These are phyloP conservation scores for Crocinoboletus sp. DNA, from an alignment of 1,284 basidiomycete genomes.

Conservation along the genomic window DNA sequence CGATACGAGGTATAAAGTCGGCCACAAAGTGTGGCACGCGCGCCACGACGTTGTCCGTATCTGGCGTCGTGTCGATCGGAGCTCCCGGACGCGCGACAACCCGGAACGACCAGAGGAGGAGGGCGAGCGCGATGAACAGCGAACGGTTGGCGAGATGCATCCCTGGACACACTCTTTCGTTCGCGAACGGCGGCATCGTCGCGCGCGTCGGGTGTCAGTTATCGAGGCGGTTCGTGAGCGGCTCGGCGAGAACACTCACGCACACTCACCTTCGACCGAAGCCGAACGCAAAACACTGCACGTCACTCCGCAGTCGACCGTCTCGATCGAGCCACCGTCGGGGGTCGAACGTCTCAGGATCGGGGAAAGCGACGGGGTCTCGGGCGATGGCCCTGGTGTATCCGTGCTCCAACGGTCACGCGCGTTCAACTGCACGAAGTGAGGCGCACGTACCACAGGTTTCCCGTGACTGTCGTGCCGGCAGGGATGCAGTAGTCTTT, in stretches of 20 bases:
- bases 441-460: no score
- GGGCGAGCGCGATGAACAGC: no score
- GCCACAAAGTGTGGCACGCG: constrained; percentile 12
- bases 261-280: constrained; percentile 56
- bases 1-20: constrained; percentile 16
- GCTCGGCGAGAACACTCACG: no score
- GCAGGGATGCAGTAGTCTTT: constrained; percentile 52
- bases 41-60: constrained; percentile 11
- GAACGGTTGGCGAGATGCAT: constrained; percentile 18
- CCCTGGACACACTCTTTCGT: constrained; percentile 27
- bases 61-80: no score
- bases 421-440: no score
- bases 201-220: no score
- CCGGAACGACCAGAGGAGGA: no score
- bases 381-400: constrained; percentile 51
- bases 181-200: no score
- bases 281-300: constrained; percentile 51
- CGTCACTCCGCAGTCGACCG: constrained; percentile 45
- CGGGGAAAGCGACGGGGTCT: constrained; percentile 52
- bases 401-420: no score
- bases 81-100: constrained; percentile 14
- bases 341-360: constrained; percentile 56
- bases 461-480: constrained; percentile 54
- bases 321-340: constrained; percentile 52
- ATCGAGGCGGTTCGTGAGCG: no score